Base-by-base conservation (phyloP, 345 rosid genomes). In the Chamaenerion angustifolium region DNA sequence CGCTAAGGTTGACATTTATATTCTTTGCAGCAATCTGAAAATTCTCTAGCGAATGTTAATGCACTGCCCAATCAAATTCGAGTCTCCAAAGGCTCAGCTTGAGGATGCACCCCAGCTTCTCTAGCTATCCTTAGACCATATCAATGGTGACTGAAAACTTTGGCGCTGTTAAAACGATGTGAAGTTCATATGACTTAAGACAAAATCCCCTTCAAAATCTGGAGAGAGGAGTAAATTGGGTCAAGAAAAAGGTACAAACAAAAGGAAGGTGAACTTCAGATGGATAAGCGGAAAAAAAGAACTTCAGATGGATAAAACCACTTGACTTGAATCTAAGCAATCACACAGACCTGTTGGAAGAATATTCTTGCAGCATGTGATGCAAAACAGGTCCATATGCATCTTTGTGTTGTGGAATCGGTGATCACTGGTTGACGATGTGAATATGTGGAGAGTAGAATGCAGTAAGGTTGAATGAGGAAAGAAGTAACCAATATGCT, bases 361-460 rank as follows among this genome's bases (percentile, higher is more conserved):
- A 83, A 68, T 54, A 77, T 64, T 60, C 76, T 79, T 31, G 70
- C 56, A 43, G 74, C 77, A 62, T 83, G 86, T 4, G 83, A 90
- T 46, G 61, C 63, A 45, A 79, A 66, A 75, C 87, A 90, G 48
- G 49, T 71, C 10, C 69, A 74, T 40, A 78, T 45, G 70, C 88
- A 81, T 73, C 68, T 72, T 51, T 54, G 65, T 57, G 61, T 68
- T 46, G 69, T 55, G 57, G 82, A 76, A 42, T 75, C 76, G 3
- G 81, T 75, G 50, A 68, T 65, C 65, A 89, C 97, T 86, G 71
- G 48, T 54, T 49, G 58, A 67, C n/a, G 13, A 17, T 40, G 49
- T 16, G 25, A 18, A 58, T 10, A 21, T 3, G 12, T 31, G 45
- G 21, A 45, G 50, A 41, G 23, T 21, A 12, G 10, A 45, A 48